Percentiles rank a stretch among this genome's conserved stretches.
These are phyloP conservation scores for Trypanosoma cruzi DNA, from an alignment of 208 protist species.

Conservation along the genomic window DNA sequence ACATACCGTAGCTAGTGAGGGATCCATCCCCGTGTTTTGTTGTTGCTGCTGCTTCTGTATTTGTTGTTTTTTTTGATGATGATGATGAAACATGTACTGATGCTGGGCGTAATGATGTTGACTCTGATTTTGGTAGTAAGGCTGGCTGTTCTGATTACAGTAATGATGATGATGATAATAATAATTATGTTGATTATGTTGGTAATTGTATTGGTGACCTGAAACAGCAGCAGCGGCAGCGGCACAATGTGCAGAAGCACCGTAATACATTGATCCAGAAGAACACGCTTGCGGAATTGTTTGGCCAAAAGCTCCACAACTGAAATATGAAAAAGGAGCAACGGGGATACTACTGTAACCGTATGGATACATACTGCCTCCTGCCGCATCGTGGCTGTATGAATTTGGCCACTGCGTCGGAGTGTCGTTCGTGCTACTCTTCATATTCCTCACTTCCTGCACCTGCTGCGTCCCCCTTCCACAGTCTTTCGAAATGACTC, in stretches of 20 bases:
- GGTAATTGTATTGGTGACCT: not conserved
- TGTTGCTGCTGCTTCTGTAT: slow-evolving; percentile 25
- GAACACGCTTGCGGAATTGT: not conserved
- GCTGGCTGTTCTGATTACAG: slow-evolving; percentile 1
- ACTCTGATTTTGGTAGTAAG: slow-evolving; percentile 15
- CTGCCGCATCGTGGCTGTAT: not conserved
- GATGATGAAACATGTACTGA: slow-evolving; percentile 12
- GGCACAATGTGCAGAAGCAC: not conserved
- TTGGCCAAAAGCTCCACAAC: not conserved
- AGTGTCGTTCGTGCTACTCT: not conserved
- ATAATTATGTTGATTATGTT: slow-evolving; percentile 13
- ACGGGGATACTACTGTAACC: not conserved
- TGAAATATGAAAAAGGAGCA: not conserved
- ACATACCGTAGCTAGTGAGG: not conserved
- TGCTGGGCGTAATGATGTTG: slow-evolving; percentile 32
- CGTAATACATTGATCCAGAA: not conserved
- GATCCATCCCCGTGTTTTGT: not conserved
- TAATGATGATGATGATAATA: slow-evolving; percentile 12
- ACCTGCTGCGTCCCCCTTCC: not conserved
- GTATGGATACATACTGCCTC: slow-evolving; percentile 5
- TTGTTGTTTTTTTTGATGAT: slow-evolving; percentile 11
- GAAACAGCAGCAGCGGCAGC: not conserved
- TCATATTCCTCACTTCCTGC: not conserved
- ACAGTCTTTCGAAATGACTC: not conserved
- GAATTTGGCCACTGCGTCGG: not conserved